Evolutionary conservation across 345 rosid species (phyloP), one percentile per base, ranked within the genome.

Genomic region (Passiflora organensis): DNA sequence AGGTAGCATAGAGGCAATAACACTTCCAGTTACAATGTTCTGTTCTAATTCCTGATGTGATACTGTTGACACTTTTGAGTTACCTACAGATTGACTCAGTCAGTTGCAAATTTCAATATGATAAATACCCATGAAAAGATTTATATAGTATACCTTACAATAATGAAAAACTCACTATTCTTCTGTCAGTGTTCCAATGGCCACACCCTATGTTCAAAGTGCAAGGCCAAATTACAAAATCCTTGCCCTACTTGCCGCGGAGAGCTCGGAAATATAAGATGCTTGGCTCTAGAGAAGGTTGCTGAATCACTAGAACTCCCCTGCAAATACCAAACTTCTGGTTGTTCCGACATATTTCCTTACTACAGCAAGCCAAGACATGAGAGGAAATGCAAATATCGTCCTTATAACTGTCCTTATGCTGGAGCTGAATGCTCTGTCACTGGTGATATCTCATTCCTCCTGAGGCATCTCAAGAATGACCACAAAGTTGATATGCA

Each of bases 401-500:
- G 96, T 15, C 90, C 95, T 0, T 87, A 83, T 63, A 80, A 43
- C 56, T 91, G 96, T 67, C 96, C 96, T 10, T 83, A 91, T 56
- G 96, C 96, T 28, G 95, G 96, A 34, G 76, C 89, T 18, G 88
- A 87, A 75, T 91, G 97, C 68, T 75, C 86, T 43, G 76, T 83
- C 66, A 74, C 82, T 2, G 97, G 95, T 57, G 95, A 85, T 55
- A 85, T 91, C 49, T 81, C 82, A 13, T 56, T 51, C 12, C 91
- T 91, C 19, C 87, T 80, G 42, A 48, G 48, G 59, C 97, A 91
- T 75, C 93, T 91, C 36, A 82, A 76, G 74, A 76, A 82, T 67
- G 89, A 87, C 46, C 97, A 91, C 80, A 85, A 82, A 67, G 97
- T 91, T 55, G 96, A 91, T 66, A 82, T 85, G 96, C 96, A 87